Conservation (phyloP, 192 early-diverging fungal species). For the Polychytrium aggregatum region DNA sequence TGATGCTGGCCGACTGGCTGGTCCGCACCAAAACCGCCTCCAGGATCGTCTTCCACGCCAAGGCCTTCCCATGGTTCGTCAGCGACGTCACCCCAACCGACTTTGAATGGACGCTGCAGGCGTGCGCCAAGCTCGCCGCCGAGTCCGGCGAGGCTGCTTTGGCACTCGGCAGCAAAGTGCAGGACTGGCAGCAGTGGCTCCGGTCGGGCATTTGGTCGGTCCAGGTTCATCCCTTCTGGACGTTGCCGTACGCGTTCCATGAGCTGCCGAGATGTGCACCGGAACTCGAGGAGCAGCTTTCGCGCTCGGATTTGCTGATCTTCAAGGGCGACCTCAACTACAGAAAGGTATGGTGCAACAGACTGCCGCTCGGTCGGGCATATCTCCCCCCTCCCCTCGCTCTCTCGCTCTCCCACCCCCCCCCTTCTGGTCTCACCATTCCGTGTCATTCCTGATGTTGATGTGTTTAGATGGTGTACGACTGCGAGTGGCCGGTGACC, state of each 20-base stretch:
- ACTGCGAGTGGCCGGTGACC: constrained; percentile 71
- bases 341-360: constrained; percentile 65
- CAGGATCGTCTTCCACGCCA: constrained; percentile 71
- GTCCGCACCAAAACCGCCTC: constrained; percentile 51
- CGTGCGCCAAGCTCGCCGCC: constrained; percentile 12
- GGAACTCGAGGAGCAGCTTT: constrained; percentile 51
- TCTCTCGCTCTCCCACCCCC: too few species aligned
- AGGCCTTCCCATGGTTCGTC: constrained; percentile 92
- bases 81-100: constrained; percentile 73
- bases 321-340: constrained; percentile 98
- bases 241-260: constrained; percentile 67
- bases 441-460: not conserved
- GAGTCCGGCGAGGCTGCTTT: constrained; percentile 28
- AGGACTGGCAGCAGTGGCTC: constrained; percentile 58
- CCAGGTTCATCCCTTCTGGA: constrained; percentile 73
- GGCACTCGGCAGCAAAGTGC: constrained; percentile 13
- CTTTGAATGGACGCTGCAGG: constrained; percentile 58
- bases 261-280: constrained; percentile 58
- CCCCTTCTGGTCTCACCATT: not conserved
- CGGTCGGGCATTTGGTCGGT: constrained; percentile 53
- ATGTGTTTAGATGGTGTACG: constrained; percentile 59
- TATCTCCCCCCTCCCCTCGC: too few species aligned
- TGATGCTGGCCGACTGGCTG: constrained; percentile 79
- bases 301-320: constrained; percentile 52
- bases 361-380: too few species aligned